phyloP scores from a whole-genome alignment of 148 eudicot genomes.

The Drosera capensis region DNA sequence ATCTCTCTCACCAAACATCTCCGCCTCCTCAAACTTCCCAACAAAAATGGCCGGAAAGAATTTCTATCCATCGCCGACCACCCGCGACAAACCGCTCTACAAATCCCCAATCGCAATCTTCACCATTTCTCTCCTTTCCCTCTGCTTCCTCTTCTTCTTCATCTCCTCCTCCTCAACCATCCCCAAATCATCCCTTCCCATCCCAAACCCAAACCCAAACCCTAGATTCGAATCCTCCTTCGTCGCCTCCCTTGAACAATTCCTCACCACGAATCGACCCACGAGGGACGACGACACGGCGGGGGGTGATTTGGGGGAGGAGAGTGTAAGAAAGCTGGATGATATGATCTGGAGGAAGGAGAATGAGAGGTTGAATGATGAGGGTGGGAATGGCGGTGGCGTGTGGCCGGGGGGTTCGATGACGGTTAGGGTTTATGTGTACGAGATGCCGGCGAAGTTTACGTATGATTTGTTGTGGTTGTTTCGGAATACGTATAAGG shows the following conservation, averaged over 20 bases:
- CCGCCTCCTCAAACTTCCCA: neutral
- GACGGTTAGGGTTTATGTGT: conserved; percentile 73
- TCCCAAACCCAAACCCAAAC: conserved; percentile 14
- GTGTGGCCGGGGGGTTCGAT: conserved; percentile 11
- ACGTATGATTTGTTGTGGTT: conserved; percentile 70
- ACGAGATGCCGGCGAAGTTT: conserved; percentile 86
- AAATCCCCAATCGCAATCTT: conserved; percentile 35
- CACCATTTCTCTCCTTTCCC: conserved; percentile 27
- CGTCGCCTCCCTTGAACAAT: conserved; percentile 56
- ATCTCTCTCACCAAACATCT: neutral
- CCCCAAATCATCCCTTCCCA: conserved; percentile 8
- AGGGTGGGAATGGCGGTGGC: neutral
- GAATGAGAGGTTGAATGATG: conserved; percentile 18
- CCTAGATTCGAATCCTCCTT: conserved; percentile 63
- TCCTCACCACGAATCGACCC: conserved; percentile 25
- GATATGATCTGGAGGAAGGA: conserved; percentile 36
- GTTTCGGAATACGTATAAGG: conserved; percentile 45
- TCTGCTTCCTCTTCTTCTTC: conserved; percentile 35
- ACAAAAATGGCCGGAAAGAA: conserved; percentile 48
- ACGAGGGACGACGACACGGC: neutral
- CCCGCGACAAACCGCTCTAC: conserved; percentile 20
- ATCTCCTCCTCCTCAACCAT: conserved; percentile 18
- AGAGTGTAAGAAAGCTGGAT: conserved; percentile 31
- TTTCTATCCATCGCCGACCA: conserved; percentile 7
- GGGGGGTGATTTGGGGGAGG: conserved; percentile 28